Percentiles rank a stretch among this genome's conserved stretches.
phyloP scores from a whole-genome alignment of 179 eudicot species.

The Monotropa hypopitys region DNA sequence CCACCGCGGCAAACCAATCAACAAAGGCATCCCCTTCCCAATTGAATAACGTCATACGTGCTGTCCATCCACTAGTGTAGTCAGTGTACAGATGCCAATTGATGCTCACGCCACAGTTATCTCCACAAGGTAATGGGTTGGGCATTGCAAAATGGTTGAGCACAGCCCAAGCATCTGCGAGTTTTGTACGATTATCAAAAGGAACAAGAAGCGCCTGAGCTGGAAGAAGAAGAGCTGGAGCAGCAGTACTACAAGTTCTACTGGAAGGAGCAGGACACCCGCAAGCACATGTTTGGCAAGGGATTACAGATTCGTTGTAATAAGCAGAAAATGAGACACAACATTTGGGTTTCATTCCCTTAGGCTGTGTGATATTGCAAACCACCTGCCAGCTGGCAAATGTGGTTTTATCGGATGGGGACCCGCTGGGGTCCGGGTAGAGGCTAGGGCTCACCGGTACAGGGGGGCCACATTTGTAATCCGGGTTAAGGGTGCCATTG shows the following conservation, averaged over 20 bases:
- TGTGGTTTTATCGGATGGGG: constrained; percentile 25
- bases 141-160: constrained; percentile 50
- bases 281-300: constrained; percentile 90
- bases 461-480: constrained; percentile 74
- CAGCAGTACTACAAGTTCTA: constrained; percentile 48
- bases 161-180: constrained; percentile 58
- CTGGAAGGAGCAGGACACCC: constrained; percentile 57
- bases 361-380: constrained; percentile 47
- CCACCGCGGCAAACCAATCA: constrained; percentile 78
- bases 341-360: constrained; percentile 13
- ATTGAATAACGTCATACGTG: constrained; percentile 72
- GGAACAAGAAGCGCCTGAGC: constrained; percentile 86
- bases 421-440: constrained; percentile 44
- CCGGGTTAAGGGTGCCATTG: constrained; percentile 58
- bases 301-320: constrained; percentile 76
- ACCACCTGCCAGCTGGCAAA: constrained; percentile 63
- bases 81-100: constrained; percentile 84
- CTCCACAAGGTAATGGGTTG: constrained; percentile 72
- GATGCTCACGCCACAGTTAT: constrained; percentile 87
- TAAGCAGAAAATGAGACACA: constrained; percentile 96
- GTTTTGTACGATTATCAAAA: constrained; percentile 60
- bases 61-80: constrained; percentile 69
- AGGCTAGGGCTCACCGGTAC: constrained; percentile 40
- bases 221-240: constrained; percentile 81
- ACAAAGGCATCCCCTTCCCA: constrained; percentile 58